Conservation (phyloP, 306 rosid species). For the Corylus heterophylla region DNA sequence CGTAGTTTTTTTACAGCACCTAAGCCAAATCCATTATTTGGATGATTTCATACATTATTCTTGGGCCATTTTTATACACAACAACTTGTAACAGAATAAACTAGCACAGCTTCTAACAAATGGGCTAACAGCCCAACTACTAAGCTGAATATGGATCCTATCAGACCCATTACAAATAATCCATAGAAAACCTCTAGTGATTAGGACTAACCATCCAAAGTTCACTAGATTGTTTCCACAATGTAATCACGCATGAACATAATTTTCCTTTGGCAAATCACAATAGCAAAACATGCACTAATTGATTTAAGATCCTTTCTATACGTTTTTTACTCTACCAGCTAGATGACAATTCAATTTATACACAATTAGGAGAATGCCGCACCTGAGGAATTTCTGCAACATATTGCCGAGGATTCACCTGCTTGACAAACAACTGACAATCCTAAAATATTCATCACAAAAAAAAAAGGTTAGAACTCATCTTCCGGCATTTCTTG, state of each 20-base stretch:
- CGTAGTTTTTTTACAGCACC: too few relatives aligned
- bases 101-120: too few relatives aligned
- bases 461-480: not conserved
- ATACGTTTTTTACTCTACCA: not conserved
- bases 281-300: not conserved
- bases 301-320: not conserved
- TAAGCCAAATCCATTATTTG: too few relatives aligned
- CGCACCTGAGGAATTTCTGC: conserved; percentile 83
- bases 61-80: too few relatives aligned
- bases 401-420: conserved; percentile 86
- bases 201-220: not conserved
- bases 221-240: not conserved
- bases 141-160: too few relatives aligned
- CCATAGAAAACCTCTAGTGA: not conserved
- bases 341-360: not conserved
- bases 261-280: not conserved
- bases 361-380: not conserved
- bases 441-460: conserved; percentile 47
- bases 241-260: not conserved
- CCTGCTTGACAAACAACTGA: conserved; percentile 86
- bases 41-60: too few relatives aligned
- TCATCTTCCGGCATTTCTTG: not conserved
- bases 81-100: too few relatives aligned
- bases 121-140: too few relatives aligned
- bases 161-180: not conserved